Evolutionary conservation across 2,329 filamentous ascomycete species (phyloP).

Genomic region (Aspergillus calidoustus): DNA sequence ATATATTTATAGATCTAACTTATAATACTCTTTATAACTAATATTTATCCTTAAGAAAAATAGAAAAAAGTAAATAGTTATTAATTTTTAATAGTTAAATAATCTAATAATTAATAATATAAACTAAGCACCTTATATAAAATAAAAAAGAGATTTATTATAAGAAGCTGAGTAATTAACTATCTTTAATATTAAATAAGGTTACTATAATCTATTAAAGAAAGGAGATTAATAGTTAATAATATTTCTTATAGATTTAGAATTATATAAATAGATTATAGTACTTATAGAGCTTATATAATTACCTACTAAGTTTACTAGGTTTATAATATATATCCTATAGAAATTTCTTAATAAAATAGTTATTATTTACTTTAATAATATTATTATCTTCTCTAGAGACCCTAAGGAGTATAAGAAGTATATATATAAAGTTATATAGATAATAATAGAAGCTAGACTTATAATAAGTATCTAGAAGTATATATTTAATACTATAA

Average conservation of each 20-base stretch:
- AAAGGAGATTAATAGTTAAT: background rate
- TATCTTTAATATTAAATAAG: slow-evolving; percentile 3
- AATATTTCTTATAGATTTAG: background rate
- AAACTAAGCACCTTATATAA: background rate
- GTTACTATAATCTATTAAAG: background rate
- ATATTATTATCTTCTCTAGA: slow-evolving; percentile 2
- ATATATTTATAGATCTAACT: background rate
- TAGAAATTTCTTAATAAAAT: background rate
- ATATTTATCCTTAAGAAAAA: slow-evolving; percentile 1
- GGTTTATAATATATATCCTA: slow-evolving; percentile 3
- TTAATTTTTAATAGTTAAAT: slow-evolving; percentile 1
- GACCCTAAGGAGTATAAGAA: background rate
- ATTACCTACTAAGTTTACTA: background rate
- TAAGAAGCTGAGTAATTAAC: background rate
- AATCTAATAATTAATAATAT: background rate
- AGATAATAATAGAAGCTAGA: background rate
- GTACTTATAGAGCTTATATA: background rate
- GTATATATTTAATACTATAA: background rate
- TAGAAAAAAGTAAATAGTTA: background rate
- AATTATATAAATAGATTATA: slow-evolving; percentile 4
- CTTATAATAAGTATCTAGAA: slow-evolving; percentile 1
- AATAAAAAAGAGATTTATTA: slow-evolving; percentile 4
- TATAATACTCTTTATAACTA: background rate
- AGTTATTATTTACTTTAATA: slow-evolving; percentile 8
- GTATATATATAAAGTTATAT: slow-evolving; percentile 1